A percentile compares a stretch with the other conserved stretches of the same genome.
These are phyloP conservation scores for Salix udensis DNA, from an alignment of 345 rosid species.

Conservation along the genomic window DNA sequence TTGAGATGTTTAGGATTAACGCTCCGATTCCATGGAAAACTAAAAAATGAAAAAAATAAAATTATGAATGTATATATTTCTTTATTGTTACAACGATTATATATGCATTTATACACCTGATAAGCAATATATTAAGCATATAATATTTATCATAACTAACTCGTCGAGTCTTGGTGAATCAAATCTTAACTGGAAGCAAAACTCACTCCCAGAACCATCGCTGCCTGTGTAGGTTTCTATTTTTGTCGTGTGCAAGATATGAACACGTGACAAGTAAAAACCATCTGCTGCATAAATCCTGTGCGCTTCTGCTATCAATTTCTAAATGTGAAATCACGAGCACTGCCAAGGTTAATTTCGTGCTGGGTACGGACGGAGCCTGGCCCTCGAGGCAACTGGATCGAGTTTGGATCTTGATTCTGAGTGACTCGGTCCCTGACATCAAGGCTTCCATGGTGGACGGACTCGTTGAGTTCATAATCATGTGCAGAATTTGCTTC, in stretches of 20 bases:
- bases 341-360: conserved; percentile 10
- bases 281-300: neutral
- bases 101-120: too few relatives aligned
- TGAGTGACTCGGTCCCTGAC: conserved; percentile 14
- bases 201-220: neutral
- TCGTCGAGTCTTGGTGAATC: too few relatives aligned
- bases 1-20: too few relatives aligned
- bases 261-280: neutral
- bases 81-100: too few relatives aligned
- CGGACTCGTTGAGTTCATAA: conserved; percentile 14
- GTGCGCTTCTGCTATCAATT: neutral
- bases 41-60: too few relatives aligned
- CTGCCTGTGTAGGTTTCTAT: neutral
- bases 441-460: conserved; percentile 2
- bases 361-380: conserved; percentile 18
- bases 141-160: too few relatives aligned
- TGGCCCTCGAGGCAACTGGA: conserved; percentile 21
- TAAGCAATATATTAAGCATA: too few relatives aligned
- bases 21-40: too few relatives aligned
- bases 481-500: conserved; percentile 43
- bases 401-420: conserved; percentile 13
- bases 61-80: too few relatives aligned
- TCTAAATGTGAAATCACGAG: conserved; percentile 19
- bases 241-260: conserved; percentile 4
- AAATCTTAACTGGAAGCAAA: neutral